Percentiles rank a stretch among this genome's conserved stretches.
Evolutionary conservation across 2,329 filamentous ascomycete genomes (phyloP).

Genomic region (Ceratocystis ficicola): DNA sequence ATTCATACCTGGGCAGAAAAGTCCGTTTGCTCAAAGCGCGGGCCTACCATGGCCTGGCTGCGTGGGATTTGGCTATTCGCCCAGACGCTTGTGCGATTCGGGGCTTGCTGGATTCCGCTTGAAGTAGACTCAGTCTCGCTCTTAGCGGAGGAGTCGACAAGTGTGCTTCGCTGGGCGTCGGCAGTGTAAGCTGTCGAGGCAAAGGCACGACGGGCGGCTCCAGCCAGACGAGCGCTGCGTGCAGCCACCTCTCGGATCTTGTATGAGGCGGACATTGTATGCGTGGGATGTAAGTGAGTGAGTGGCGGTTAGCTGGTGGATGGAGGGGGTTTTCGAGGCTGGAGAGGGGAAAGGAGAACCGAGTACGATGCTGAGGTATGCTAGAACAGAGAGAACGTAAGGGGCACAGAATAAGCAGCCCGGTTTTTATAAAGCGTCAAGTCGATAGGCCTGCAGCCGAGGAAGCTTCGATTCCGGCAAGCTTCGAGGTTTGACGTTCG

Average conservation of each 20-base stretch:
- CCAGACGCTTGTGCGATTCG: conserved; percentile 74
- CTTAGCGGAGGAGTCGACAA: conserved; percentile 15
- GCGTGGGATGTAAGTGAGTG: not conserved
- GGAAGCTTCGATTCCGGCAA: too few species aligned
- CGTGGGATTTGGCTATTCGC: conserved; percentile 73
- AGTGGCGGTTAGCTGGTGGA: not conserved
- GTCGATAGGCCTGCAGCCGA: too few species aligned
- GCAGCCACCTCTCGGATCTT: not conserved
- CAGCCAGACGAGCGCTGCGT: not conserved
- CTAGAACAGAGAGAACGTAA: not conserved
- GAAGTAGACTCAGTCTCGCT: conserved; percentile 30
- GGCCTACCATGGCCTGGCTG: conserved; percentile 76
- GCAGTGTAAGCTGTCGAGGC: not conserved
- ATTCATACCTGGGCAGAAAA: conserved; percentile 72
- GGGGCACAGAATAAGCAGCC: not conserved
- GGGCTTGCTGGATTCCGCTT: conserved; percentile 57
- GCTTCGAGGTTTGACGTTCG: too few species aligned
- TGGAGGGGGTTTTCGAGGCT: not conserved
- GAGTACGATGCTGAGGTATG: not conserved
- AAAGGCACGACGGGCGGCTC: not conserved
- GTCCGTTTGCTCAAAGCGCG: conserved; percentile 93
- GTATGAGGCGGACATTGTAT: conserved; percentile 2
- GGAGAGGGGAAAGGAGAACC: not conserved
- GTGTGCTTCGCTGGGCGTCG: not conserved
- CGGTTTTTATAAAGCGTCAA: too few species aligned